Percentiles rank a stretch among this genome's conserved stretches.
Evolutionary conservation across 306 rosid genomes (phyloP).

Genomic region (Acacia crassicarpa): DNA sequence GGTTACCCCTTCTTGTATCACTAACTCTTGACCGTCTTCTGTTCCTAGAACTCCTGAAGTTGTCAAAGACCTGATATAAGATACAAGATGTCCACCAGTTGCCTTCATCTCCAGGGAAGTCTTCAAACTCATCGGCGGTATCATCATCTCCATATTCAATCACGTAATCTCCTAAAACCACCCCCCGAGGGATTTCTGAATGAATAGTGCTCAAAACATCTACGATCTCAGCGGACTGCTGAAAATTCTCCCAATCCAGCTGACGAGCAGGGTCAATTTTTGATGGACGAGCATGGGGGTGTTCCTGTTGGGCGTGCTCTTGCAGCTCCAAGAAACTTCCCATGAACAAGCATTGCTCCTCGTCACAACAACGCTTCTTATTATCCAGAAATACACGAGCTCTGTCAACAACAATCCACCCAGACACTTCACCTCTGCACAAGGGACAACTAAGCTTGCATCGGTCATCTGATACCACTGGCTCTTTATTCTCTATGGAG

Average conservation of each 20-base stretch:
- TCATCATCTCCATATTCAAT: constrained; percentile 93
- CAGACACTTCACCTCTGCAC: constrained; percentile 91
- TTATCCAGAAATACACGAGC: constrained; percentile 73
- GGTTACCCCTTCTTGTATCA: constrained; percentile 70
- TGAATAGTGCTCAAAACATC: constrained; percentile 97
- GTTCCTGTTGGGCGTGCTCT: constrained; percentile 76
- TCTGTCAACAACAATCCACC: constrained; percentile 73
- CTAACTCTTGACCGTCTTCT: constrained; percentile 76
- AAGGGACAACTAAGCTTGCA: constrained; percentile 75
- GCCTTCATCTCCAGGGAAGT: constrained; percentile 80
- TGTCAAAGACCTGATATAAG: constrained; percentile 83
- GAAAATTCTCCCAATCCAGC: constrained; percentile 98
- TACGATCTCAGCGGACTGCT: constrained; percentile 92
- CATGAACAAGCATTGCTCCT: constrained; percentile 60
- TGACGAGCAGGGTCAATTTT: constrained; percentile 89
- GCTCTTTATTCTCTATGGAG: constrained; percentile 37
- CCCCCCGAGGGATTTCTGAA: constrained; percentile 88
- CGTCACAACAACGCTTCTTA: constrained; percentile 88
- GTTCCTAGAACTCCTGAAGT: constrained; percentile 84
- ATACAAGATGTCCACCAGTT: constrained; percentile 99
- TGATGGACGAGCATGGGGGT: constrained; percentile 90
- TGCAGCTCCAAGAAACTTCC: constrained; percentile 83
- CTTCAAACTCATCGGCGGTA: constrained; percentile 80
- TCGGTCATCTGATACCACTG: constrained; percentile 45
- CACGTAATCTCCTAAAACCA: constrained; percentile 92